Evolutionary conservation across 2,329 filamentous ascomycete species (phyloP), one percentile per base, ranked within the genome.

Genomic region (Ophiosphaerella korrae): DNA sequence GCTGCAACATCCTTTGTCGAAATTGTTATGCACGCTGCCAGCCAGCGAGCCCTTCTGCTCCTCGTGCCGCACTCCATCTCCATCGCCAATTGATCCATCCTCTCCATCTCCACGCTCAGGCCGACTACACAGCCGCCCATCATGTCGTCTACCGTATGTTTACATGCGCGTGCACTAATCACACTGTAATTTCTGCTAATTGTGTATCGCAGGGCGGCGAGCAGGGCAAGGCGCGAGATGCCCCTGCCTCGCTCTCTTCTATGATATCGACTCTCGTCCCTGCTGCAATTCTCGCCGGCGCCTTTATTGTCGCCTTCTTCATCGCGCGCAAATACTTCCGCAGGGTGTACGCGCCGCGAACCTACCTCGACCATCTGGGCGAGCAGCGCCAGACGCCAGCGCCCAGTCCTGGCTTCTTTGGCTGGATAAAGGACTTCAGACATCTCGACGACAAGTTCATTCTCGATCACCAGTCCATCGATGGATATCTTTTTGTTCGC

Each of bases 371-470:
- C 46, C 77, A 72, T 42, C 55, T 80, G 45, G 72, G 73, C 29
- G 55, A 68, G 21, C 61, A 73, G 59, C 75, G 82, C 53, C 74
- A 75, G 57, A 82, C 75, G 41, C 81, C 81, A 16, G 71, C 78
- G 5, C 72, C 66, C 14, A 69, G 70, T 21, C 50, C 48, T 11
- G 78, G 80, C 36, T 72, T 81, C 50, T 68, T 84, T 42, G 80
- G 81, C 57, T 85, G 83, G 82, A 76, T 85, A 44, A 72, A 68
- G 6, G 74, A 78, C 48, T 78, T 78, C 56, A 67, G 71, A 21
- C 63, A 57, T 60, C 75, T 79, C 38, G 64, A 73, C 26, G 77
- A 80, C 59, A 66, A 66, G 32, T 78, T 77, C 52, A 73, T 80
- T 18, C 71, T 81, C 40, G 74, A 77, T 55, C 77, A 79, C 61